Conservation (phyloP, 192 early-diverging fungal genomes). For the Gaertneriomyces semiglobifer region DNA sequence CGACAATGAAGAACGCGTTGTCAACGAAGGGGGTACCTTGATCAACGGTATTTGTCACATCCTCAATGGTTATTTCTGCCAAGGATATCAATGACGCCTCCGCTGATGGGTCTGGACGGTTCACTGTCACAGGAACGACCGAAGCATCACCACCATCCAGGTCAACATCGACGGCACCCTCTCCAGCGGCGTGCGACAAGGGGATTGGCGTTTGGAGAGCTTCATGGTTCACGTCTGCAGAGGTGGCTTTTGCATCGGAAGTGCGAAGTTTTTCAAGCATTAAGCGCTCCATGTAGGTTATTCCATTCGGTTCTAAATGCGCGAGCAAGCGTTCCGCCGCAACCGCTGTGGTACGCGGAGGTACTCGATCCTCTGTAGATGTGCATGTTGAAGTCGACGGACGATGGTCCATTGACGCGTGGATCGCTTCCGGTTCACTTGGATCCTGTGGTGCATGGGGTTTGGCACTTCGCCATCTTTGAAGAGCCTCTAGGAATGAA, state of each 20-base stretch:
- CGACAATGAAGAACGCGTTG: background rate
- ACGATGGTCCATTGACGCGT: no score
- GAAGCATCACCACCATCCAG: background rate
- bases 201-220: background rate
- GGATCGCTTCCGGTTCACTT: no score
- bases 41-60: background rate
- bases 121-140: no score
- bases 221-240: background rate
- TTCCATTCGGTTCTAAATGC: background rate
- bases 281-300: conserved; percentile 32
- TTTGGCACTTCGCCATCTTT: background rate
- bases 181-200: background rate
- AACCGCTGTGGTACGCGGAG: background rate
- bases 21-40: background rate
- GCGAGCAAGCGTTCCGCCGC: conserved; percentile 10
- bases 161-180: background rate
- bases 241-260: background rate
- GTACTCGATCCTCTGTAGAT: no score
- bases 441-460: no score
- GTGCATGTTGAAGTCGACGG: no score
- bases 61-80: background rate
- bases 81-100: background rate
- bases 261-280: conserved; percentile 19
- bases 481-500: conserved; percentile 1
- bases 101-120: no score